Percentiles rank a stretch among this genome's conserved stretches.
Conservation (phyloP, 2,329 filamentous ascomycete species). For the Pezicula rhizophila region DNA sequence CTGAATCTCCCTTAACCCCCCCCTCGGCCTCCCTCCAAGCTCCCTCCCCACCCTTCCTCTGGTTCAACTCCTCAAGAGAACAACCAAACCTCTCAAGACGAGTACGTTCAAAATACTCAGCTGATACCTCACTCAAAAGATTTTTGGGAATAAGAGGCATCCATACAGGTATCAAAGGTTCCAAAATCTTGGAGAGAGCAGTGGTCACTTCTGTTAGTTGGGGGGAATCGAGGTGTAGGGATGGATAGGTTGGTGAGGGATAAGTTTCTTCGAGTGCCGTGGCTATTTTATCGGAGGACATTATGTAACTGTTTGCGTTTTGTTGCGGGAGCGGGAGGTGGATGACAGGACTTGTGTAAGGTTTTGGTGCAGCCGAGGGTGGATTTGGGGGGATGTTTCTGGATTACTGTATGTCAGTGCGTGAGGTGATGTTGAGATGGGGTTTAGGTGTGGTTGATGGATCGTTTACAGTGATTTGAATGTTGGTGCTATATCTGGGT, state of each 20-base stretch:
- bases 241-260: slow-evolving; percentile 39
- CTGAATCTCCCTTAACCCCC: slow-evolving; percentile 38
- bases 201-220: slow-evolving; percentile 38
- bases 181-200: slow-evolving; percentile 29
- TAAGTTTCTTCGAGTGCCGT: slow-evolving; percentile 50
- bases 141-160: slow-evolving; percentile 41
- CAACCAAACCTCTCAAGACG: slow-evolving; percentile 44
- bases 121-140: slow-evolving; percentile 45
- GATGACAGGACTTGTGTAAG: slow-evolving; percentile 49
- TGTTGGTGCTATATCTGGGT: slow-evolving; percentile 54
- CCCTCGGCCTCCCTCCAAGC: slow-evolving; percentile 41
- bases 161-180: slow-evolving; percentile 33
- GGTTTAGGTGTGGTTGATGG: neutral
- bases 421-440: slow-evolving; percentile 1
- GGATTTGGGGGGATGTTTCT: slow-evolving; percentile 37
- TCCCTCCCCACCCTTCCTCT: slow-evolving; percentile 41
- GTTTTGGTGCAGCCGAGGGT: slow-evolving; percentile 26
- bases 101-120: slow-evolving; percentile 50
- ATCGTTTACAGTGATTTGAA: slow-evolving; percentile 46
- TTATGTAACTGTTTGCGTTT: slow-evolving; percentile 51
- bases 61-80: slow-evolving; percentile 42
- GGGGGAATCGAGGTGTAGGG: slow-evolving; percentile 51
- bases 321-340: slow-evolving; percentile 43
- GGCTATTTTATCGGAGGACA: slow-evolving; percentile 60
- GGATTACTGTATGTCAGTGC: neutral